Evolutionary conservation across 1,284 basidiomycete genomes (phyloP), one percentile per base, ranked within the genome.

Genomic region (Sanguinoderma infundibulare): DNA sequence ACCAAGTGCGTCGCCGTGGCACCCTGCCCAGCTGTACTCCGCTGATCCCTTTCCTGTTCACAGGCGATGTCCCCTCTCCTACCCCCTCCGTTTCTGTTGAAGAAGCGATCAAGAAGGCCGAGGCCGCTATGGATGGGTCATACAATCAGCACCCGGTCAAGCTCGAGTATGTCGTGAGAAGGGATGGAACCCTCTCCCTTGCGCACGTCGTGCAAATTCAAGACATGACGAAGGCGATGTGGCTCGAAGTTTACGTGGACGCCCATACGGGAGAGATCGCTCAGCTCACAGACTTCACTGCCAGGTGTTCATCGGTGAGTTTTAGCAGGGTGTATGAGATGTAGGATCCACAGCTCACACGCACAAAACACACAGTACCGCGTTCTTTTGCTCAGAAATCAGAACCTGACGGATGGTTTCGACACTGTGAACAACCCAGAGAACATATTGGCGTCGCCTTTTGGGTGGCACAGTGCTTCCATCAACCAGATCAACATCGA

Each of bases 211-310:
- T 85, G 14, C 83, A 86, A 70, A 79, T 88, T 57, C 82, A 83
- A 71, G 84, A 84, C 61, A 81, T 22, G 75, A 75, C 65, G 73
- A 77, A 35, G 80, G 82, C 54, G 79, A 80, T n/a, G 35, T 90
- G 85, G 86, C 81, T 84, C 68, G 86, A 89, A 73, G 87, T 85
- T 2, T 87, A 84, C 69, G 81, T 88, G 35, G 85, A 88, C 65
- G 84, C 84, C 7, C 79, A 83, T 65, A 75, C 78, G 20, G 83
- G 83, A 14, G 79, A 85, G 52, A 69, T 88, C 28, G 67, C 86
- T 14, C 77, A 80, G 44, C 77, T 86, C 26, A 82, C 81, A 46
- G 84, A 88, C 69, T 89, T 83, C 62, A 80, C 81, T n/a, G 70
- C 79, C 1, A 72, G 81, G 46, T 77, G 78, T 32, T n/a, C n/a